Base-by-base conservation (phyloP, 768 basidiomycete species). In the Rossbeevera mucosa region DNA sequence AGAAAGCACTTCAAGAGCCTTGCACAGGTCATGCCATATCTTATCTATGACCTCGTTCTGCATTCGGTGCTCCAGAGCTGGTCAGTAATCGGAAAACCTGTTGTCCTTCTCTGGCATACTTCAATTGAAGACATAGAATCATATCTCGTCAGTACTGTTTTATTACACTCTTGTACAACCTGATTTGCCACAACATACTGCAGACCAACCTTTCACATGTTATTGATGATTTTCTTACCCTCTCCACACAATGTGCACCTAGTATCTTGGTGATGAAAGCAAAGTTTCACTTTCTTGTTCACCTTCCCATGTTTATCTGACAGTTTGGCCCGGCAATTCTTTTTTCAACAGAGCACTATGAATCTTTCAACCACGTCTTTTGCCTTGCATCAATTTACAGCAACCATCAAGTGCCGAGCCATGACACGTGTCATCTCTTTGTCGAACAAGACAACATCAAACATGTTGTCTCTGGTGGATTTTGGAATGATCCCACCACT, bases 71-170 rank as follows among this genome's bases (percentile, higher is more conserved):
- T 74, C 18, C 9, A 48, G 7, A 54, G 70, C 0, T 72, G 67
- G 36, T 65, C 65, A 9, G 60, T 71, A 0, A 57, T 72, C 14
- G 72, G 72, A 0, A 61, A 67, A 9, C 65, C 78, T 0, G 44
- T 64, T 0, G 69, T 74, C 0, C 60, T 76, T 0, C 57, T 79
- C 0, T 80, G 78, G 78, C 56, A 74, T 9, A 65, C 68, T 0
- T 65, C 69, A 52, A 78, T 79, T n/a, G 42, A 54, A 0, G 57
- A 77, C 44, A 58, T 62, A 16, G 62, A 72, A 5, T 44, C 59
- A n/a, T 79, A 77, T 55, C 18, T 72, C 4, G 65, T 72, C 0
- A 21, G 49, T 51, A 38, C 43, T n/a, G n/a, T n/a, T n/a, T n/a
- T n/a, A n/a, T 3, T 53, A 46, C 3, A 21, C 26, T 28, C 20